A percentile compares a stretch with the other conserved stretches of the same genome.
Conservation (phyloP, 257 asterid genomes). For the Knoxia roxburghii region DNA sequence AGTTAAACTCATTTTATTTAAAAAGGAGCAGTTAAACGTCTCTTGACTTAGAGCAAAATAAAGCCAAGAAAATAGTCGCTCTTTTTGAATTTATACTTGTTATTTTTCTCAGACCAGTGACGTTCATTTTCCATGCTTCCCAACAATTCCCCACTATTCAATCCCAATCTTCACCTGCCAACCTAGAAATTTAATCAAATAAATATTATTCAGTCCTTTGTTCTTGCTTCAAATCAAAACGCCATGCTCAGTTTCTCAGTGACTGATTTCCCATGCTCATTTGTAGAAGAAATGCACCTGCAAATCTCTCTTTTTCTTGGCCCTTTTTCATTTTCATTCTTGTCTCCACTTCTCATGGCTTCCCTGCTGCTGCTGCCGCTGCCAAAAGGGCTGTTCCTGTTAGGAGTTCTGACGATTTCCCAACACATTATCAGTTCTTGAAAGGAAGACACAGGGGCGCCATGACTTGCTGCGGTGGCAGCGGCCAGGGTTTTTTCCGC, state of each 20-base stretch:
- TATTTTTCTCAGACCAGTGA: background rate
- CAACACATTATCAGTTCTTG: conserved; percentile 14
- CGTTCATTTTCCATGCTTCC: conserved; percentile 5
- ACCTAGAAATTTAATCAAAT: conserved; percentile 1
- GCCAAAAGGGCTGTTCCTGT: background rate
- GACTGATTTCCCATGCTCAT: conserved; percentile 11
- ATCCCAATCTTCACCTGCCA: conserved; percentile 7
- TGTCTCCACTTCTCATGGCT: background rate
- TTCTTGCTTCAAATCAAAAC: background rate
- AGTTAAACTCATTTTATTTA: too few species aligned
- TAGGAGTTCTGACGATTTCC: background rate
- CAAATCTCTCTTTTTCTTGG: too few species aligned
- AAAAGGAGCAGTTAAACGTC: background rate
- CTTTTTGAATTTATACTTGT: background rate
- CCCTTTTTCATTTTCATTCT: background rate
- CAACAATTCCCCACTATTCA: conserved; percentile 2
- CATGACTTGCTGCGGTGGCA: too few species aligned
- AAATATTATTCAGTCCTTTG: background rate
- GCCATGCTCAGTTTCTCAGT: too few species aligned
- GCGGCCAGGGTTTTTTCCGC: too few species aligned
- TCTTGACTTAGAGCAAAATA: background rate
- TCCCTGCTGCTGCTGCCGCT: background rate
- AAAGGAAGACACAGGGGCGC: conserved; percentile 13
- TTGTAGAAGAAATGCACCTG: background rate
- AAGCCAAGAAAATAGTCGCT: background rate